Conservation (phyloP, 805 yeast genomes). For the Priceomyces melissophilus region DNA sequence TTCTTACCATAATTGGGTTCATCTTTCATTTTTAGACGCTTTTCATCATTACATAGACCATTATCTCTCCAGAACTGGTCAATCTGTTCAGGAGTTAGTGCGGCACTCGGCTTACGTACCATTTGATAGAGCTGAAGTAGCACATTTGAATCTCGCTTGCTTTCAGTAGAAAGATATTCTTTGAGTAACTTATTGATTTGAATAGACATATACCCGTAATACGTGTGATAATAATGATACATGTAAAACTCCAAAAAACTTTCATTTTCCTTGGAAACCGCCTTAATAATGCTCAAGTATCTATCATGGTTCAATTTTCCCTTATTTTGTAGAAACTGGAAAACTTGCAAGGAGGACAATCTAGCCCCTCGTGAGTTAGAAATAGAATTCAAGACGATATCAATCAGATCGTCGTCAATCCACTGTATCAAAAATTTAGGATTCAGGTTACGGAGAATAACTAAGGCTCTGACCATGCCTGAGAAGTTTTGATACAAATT, state of each 20-base stretch:
- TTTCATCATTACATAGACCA: constrained; percentile 6
- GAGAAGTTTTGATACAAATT: constrained; percentile 32
- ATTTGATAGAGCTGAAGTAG: constrained; percentile 9
- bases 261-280: constrained; percentile 22
- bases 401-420: constrained; percentile 28
- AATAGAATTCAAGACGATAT: constrained; percentile 25
- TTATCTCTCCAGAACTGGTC: constrained; percentile 13
- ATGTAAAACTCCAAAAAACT: constrained; percentile 22
- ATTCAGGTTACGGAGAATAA: constrained; percentile 14
- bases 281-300: constrained; percentile 21
- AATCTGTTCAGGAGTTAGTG: constrained; percentile 3
- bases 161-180: constrained; percentile 3
- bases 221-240: constrained; percentile 18
- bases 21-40: constrained; percentile 3
- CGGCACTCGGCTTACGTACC: constrained; percentile 6
- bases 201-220: constrained; percentile 7
- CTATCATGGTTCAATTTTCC: constrained; percentile 11
- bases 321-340: constrained; percentile 14
- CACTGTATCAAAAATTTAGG: constrained; percentile 15
- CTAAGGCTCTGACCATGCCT: constrained; percentile 22
- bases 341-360: constrained; percentile 22
- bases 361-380: constrained; percentile 26
- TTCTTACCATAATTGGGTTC: constrained; percentile 12
- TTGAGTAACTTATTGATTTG: constrained; percentile 9
- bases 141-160: constrained; percentile 8